These are phyloP conservation scores for Epipyxis sp. DNA, from an alignment of 108 stramenopile species.

Conservation along the genomic window DNA sequence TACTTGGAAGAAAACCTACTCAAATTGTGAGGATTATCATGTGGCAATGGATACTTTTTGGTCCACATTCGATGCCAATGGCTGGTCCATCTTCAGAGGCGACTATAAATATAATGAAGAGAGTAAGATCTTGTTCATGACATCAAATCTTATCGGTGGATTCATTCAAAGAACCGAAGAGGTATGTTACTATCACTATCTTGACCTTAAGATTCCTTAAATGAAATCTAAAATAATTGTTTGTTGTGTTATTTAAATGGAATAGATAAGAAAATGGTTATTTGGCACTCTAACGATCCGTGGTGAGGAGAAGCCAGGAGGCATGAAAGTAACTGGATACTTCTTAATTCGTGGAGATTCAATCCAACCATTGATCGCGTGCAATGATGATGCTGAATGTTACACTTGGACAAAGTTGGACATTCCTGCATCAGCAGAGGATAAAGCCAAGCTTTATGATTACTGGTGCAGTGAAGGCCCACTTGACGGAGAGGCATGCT, in stretches of 20 bases:
- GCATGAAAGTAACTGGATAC: constrained; percentile 57
- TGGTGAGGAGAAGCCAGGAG: constrained; percentile 54
- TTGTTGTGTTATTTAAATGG: constrained; percentile 69
- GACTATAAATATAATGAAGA: constrained; percentile 74
- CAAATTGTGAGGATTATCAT: constrained; percentile 62
- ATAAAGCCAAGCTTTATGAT: constrained; percentile 53
- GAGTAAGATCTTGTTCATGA: constrained; percentile 67
- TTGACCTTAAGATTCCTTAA: constrained; percentile 61
- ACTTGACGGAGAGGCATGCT: constrained; percentile 27
- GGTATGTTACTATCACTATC: too few relatives aligned
- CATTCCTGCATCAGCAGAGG: constrained; percentile 56
- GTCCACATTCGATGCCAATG: constrained; percentile 64
- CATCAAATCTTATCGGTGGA: constrained; percentile 66
- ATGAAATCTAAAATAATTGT: constrained; percentile 68
- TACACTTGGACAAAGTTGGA: constrained; percentile 69
- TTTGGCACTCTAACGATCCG: constrained; percentile 72
- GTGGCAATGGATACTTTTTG: constrained; percentile 69
- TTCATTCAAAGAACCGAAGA: constrained; percentile 73
- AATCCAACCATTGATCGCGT: constrained; percentile 56
- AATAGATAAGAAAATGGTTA: constrained; percentile 69
- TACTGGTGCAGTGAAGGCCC: constrained; percentile 62
- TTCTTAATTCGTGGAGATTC: constrained; percentile 69
- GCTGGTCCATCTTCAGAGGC: constrained; percentile 65
- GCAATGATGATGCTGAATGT: constrained; percentile 70
- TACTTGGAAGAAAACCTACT: constrained; percentile 69